Evolutionary conservation across 2,329 filamentous ascomycete species (phyloP).

Genomic region (Cladosporium sp.): DNA sequence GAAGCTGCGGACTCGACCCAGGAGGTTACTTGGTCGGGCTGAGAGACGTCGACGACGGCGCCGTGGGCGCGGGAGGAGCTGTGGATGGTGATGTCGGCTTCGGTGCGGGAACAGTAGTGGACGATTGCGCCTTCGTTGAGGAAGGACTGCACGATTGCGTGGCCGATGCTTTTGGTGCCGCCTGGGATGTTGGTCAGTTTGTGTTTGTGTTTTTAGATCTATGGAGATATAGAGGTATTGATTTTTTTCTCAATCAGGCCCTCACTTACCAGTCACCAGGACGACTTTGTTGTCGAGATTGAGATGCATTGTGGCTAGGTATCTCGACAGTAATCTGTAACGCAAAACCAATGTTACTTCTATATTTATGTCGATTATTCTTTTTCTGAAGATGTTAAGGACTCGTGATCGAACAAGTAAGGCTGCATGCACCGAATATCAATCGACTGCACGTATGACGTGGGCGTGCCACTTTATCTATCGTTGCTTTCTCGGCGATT

Average conservation of each 20-base stretch:
- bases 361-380: background rate
- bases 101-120: constrained; percentile 34
- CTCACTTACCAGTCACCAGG: constrained; percentile 37
- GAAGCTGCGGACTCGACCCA: constrained; percentile 30
- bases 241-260: background rate
- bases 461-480: background rate
- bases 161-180: constrained; percentile 37
- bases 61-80: constrained; percentile 27
- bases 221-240: background rate
- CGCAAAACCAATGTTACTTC: background rate
- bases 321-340: background rate
- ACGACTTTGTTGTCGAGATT: constrained; percentile 39
- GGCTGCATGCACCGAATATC: background rate
- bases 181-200: constrained; percentile 21
- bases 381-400: background rate
- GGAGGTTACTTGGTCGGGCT: constrained; percentile 21
- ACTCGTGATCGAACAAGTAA: background rate
- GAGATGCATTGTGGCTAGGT: constrained; percentile 34
- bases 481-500: background rate
- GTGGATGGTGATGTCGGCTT: constrained; percentile 23
- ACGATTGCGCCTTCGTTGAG: constrained; percentile 34
- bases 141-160: constrained; percentile 30
- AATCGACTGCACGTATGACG: constrained; percentile 52
- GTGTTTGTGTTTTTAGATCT: background rate
- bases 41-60: constrained; percentile 30